A percentile compares a stretch with the other conserved stretches of the same genome.
phyloP scores from a whole-genome alignment of 108 stramenopile genomes.

The Schizochytrium sp. region DNA sequence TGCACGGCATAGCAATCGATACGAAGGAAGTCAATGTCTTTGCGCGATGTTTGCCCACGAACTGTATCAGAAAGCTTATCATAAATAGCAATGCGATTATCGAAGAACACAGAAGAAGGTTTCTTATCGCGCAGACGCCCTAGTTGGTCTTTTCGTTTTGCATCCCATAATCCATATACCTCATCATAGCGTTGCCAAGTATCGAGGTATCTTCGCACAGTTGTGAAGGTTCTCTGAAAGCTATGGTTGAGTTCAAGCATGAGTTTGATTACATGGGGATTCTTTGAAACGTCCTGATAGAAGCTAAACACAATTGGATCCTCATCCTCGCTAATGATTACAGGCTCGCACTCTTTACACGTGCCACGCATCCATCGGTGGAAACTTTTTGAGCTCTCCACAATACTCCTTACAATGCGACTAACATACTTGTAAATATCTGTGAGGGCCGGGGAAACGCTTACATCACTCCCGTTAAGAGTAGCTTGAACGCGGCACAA shows the following conservation, averaged over 20 bases:
- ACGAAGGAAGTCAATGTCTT: conserved; percentile 79
- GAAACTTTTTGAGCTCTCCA: conserved; percentile 75
- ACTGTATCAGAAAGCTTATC: conserved; percentile 68
- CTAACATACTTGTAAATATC: conserved; percentile 77
- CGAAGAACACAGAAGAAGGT: conserved; percentile 72
- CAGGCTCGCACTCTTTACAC: conserved; percentile 71
- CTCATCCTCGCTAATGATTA: conserved; percentile 73
- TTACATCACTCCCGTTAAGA: conserved; percentile 75
- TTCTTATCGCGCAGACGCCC: conserved; percentile 74
- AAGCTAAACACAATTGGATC: conserved; percentile 77
- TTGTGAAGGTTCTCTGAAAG: conserved; percentile 68
- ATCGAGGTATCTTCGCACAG: conserved; percentile 72
- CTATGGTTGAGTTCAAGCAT: conserved; percentile 71
- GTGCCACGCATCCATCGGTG: conserved; percentile 82
- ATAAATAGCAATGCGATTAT: conserved; percentile 70
- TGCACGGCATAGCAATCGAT: conserved; percentile 76
- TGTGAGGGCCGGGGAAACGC: conserved; percentile 74
- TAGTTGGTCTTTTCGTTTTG: conserved; percentile 69
- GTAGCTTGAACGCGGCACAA: conserved; percentile 72
- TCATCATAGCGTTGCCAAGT: conserved; percentile 77
- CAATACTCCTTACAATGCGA: conserved; percentile 70
- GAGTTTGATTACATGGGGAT: conserved; percentile 75
- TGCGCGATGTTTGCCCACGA: conserved; percentile 60
- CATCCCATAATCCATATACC: conserved; percentile 77
- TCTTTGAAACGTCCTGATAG: conserved; percentile 77